Base-by-base conservation (phyloP, 2,329 filamentous ascomycete genomes). In the Venturia carpophila region DNA sequence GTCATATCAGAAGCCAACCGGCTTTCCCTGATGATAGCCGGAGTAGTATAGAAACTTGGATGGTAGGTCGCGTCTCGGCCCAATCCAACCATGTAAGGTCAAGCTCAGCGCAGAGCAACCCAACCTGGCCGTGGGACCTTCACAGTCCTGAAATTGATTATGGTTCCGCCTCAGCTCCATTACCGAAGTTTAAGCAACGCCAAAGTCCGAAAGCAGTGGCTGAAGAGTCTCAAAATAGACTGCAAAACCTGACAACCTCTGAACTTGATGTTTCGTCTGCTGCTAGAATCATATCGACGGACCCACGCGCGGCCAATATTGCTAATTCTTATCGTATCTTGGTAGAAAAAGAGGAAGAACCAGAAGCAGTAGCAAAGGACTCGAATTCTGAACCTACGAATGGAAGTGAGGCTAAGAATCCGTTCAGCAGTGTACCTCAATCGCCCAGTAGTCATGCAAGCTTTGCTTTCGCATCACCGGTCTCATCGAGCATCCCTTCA, bases 181-280 rank as follows among this genome's bases (percentile, higher is more conserved):
- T 21, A 7, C 52, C 52, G 27, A 58, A 27, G 24, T 58, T 58
- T 24, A 58, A 58, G 52, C 52, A 58, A 37, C 30, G 37, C 30
- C 27, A 6, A n/a, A 37, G 52, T 39, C 27, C 52, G 1, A 34
- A n/a, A 21, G 6, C 30, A 37, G 52, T 34, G 30, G 49, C 27
- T 1, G 49, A 34, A 34, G 52, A 58, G 30, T 21, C 15, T n/a
- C 5, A 34, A 11, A 21, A 58, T 15, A 37, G 52, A 37, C 52
- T 58, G 30, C 52, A 58, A 27, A 39, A 58, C 37, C 21, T 58
- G 52, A 58, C 52, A 37, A 58, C 52, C 9, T 37, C 52, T 37
- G 52, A 58, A 37, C 27, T 58, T 11, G 30, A 58, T 27, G 52
- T 58, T 10, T 58, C 52, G 11, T 37, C 30, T 13, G 27, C 30